Base-by-base conservation (phyloP, 768 basidiomycete genomes). In the Boletus pseudopeckii region DNA sequence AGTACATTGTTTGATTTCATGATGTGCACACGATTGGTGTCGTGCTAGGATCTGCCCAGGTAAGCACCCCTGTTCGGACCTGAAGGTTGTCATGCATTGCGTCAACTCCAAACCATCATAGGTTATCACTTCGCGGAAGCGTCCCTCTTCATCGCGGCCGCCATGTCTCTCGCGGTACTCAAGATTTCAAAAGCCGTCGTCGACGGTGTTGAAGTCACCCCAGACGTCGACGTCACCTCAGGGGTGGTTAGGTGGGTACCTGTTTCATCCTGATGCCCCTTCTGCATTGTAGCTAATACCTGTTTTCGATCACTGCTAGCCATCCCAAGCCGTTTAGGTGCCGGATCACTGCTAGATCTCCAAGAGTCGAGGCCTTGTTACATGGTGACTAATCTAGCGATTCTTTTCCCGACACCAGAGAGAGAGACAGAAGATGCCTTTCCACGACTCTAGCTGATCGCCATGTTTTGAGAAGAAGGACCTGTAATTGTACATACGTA, bases 321-420 rank as follows among this genome's bases (percentile, higher is more conserved):
- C 83, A 83, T 58, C 81, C 79, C 3, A 77, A 75, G 57, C 78
- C 82, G 20, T 84, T 82, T 66, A 76, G 72, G 56, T 85, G 78
- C 64, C 64, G 67, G n/a, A 77, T 85, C 57, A 76, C 67, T 41
- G 78, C 81, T 15, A 76, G 82, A 44, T 82, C 80, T 7, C 71
- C 77, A 45, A 74, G 69, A 53, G 75, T 78, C 1, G 53, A 54
- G 38, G 45, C 52, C 22, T 45, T 66, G 26, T 17, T 52, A 11
- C 49, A 13, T 3, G 39, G 15, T 36, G n/a, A n/a, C n/a, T 61
- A 15, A 45, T 10, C 41, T 10, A 42, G 41, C 14, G 2, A 28
- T 28, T 28, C 8, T 28, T 28, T 9, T 8, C 28, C 8, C 28
- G 28, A 28, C 28, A 9, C 8, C 28, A 26, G 28, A 28, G 28